These are phyloP conservation scores for Corchorus capsularis DNA, from an alignment of 345 rosid genomes.

Conservation along the genomic window DNA sequence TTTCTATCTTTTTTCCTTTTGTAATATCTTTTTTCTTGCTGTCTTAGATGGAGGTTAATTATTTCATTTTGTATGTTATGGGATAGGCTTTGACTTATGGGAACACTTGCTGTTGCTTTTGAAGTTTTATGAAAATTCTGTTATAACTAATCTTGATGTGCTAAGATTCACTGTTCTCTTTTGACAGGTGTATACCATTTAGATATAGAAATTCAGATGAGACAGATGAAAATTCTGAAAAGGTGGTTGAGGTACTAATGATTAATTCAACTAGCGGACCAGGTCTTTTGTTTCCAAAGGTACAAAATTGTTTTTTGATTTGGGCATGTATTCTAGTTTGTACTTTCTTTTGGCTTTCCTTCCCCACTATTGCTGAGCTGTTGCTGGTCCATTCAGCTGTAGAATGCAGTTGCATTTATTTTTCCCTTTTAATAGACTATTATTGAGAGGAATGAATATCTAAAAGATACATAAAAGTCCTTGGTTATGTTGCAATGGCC, in stretches of 20 bases:
- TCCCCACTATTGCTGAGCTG: neutral
- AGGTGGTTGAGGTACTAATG: constrained; percentile 44
- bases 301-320: constrained; percentile 8
- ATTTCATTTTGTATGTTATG: neutral
- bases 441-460: neutral
- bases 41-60: neutral
- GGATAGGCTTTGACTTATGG: neutral
- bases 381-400: neutral
- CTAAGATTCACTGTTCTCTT: neutral
- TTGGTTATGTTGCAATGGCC: neutral
- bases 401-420: neutral
- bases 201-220: constrained; percentile 36
- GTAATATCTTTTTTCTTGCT: neutral
- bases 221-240: constrained; percentile 27
- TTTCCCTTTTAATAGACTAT: neutral
- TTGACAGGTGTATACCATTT: constrained; percentile 52
- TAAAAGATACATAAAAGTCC: neutral
- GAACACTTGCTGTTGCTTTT: neutral
- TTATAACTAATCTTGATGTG: neutral
- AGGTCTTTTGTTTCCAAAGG: constrained; percentile 62
- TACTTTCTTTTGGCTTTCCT: neutral
- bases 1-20: neutral
- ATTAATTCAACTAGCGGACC: constrained; percentile 54
- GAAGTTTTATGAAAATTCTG: neutral
- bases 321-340: neutral